A percentile compares a stretch with the other conserved stretches of the same genome.
These are phyloP conservation scores for Yarrowia sp. DNA, from an alignment of 805 yeast species.

Conservation along the genomic window DNA sequence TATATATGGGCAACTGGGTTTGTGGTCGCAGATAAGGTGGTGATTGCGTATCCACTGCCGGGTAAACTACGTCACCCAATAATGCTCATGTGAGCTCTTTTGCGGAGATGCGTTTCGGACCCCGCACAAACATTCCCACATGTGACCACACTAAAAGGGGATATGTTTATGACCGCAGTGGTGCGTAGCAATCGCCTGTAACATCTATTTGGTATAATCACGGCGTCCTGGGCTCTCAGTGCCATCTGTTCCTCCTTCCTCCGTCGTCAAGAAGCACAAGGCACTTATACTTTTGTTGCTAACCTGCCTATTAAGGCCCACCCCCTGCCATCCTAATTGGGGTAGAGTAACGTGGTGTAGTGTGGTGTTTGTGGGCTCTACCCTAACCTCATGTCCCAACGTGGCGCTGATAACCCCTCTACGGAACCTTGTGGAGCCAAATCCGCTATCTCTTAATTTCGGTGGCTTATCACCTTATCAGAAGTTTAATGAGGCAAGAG, in stretches of 20 bases:
- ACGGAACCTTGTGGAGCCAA: neutral
- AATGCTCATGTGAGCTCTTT: constrained; percentile 22
- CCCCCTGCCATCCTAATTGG: constrained; percentile 23
- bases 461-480: constrained; percentile 24
- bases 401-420: constrained; percentile 25
- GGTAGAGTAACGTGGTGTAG: constrained; percentile 7
- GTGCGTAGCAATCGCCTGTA: neutral
- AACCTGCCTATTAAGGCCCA: constrained; percentile 11
- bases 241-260: neutral
- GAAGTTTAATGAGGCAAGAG: constrained; percentile 8
- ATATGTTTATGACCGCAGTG: neutral
- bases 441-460: constrained; percentile 17
- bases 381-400: constrained; percentile 11
- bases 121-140: neutral
- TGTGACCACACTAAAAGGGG: neutral
- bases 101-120: neutral
- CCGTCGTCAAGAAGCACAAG: neutral
- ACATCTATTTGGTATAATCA: neutral
- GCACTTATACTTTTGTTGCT: constrained; percentile 18
- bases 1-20: constrained; percentile 16
- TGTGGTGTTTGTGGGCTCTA: neutral
- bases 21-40: constrained; percentile 19
- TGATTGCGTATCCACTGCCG: constrained; percentile 21
- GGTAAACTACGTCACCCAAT: constrained; percentile 19
- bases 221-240: neutral